A percentile compares a stretch with the other conserved stretches of the same genome.
Evolutionary conservation across 805 yeast species (phyloP).

Genomic region (Metschnikowia lachancei): DNA sequence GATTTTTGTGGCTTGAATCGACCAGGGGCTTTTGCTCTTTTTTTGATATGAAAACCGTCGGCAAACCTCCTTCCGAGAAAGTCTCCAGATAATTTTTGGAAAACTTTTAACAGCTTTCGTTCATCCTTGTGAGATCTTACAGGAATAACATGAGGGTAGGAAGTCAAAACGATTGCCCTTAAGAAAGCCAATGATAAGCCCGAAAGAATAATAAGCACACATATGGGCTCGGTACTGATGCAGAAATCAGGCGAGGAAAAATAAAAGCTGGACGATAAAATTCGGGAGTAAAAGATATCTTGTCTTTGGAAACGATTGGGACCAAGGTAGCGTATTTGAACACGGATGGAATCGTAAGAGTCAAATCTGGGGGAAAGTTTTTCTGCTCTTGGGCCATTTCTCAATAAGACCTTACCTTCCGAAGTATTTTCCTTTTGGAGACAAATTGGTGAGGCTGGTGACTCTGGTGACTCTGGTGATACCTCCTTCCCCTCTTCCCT

Average conservation of each 20-base stretch:
- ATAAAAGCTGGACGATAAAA: conserved; percentile 1
- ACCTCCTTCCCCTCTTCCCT: too few relatives aligned
- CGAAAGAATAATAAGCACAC: background rate
- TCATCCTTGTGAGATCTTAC: background rate
- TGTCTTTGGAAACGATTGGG: conserved; percentile 5
- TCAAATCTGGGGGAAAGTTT: too few relatives aligned
- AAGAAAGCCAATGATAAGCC: background rate
- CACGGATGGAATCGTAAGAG: background rate
- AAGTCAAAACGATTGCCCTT: background rate
- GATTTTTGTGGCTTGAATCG: too few relatives aligned
- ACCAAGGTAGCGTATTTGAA: conserved; percentile 4
- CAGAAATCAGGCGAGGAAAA: background rate
- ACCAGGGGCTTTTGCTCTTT: too few relatives aligned
- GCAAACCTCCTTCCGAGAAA: too few relatives aligned
- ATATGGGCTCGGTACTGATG: background rate
- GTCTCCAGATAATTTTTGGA: too few relatives aligned
- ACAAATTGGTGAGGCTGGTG: too few relatives aligned
- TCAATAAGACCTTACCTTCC: background rate
- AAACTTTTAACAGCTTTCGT: too few relatives aligned
- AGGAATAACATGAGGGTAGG: background rate
- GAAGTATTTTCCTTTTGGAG: too few relatives aligned
- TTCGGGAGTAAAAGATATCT: background rate
- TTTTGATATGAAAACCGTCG: too few relatives aligned
- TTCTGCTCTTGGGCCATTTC: background rate
- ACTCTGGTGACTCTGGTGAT: background rate